Conservation (phyloP, 495 filamentous ascomycete species). For the Friedmanniomyces endolithicus region DNA sequence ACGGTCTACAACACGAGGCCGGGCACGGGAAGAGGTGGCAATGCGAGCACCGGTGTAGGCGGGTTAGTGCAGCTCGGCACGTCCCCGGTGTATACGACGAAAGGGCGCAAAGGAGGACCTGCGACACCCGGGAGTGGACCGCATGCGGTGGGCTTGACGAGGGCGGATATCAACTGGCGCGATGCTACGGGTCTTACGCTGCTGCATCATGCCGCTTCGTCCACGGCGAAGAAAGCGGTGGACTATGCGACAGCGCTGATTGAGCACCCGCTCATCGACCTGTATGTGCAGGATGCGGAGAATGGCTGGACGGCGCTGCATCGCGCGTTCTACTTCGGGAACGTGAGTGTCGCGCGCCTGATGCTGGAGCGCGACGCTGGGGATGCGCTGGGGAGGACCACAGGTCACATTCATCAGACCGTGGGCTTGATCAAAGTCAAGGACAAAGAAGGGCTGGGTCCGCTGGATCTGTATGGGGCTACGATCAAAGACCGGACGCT, state of each 20-base stretch:
- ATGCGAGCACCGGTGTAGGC: constrained; percentile 34
- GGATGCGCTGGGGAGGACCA: constrained; percentile 41
- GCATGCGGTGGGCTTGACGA: constrained; percentile 38
- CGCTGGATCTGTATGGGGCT: constrained; percentile 78
- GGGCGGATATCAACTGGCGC: constrained; percentile 67
- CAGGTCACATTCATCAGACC: constrained; percentile 33
- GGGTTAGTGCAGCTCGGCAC: constrained; percentile 40
- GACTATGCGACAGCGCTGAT: constrained; percentile 67
- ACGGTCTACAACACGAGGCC: constrained; percentile 39
- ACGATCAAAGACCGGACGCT: constrained; percentile 52
- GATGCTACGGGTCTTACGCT: constrained; percentile 67
- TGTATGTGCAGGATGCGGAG: constrained; percentile 75
- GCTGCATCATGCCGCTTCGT: constrained; percentile 75
- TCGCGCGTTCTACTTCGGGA: constrained; percentile 83
- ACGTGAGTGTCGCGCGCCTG: constrained; percentile 69
- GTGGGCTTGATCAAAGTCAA: constrained; percentile 81
- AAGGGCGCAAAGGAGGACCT: constrained; percentile 30
- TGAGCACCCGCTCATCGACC: constrained; percentile 68
- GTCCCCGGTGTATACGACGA: constrained; percentile 36
- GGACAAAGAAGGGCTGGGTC: constrained; percentile 85
- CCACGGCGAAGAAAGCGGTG: constrained; percentile 49
- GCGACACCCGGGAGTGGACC: constrained; percentile 17
- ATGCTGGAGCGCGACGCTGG: constrained; percentile 63
- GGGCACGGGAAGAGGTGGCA: constrained; percentile 33
- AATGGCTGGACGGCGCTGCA: constrained; percentile 95